Base-by-base conservation (phyloP, 768 basidiomycete genomes). In the Tubosaeta sp. region DNA sequence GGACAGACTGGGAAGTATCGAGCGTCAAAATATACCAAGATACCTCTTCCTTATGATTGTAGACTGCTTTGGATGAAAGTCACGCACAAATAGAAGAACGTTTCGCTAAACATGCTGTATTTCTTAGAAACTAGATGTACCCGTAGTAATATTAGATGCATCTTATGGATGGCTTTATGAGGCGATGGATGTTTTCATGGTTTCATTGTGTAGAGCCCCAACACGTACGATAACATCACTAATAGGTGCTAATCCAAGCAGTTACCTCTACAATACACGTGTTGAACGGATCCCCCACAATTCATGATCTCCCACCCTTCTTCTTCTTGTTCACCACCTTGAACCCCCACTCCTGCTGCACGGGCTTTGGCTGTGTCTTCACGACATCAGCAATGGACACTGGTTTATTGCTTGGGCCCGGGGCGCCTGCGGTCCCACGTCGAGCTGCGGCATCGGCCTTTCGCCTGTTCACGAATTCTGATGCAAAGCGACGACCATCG, bases 281-380 rank as follows among this genome's bases (percentile, higher is more conserved):
- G 35, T 21, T 27, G 41, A 24, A 49, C 34, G 25, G 30, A 29
- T 27, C 40, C 42, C 19, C 22, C 18, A 48, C 46, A 16, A 29
- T 35, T 73, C 65, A 86, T 41, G 81, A 64, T 59, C 80, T 75
- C 25, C 79, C 79, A 14, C 85, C 79, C 71, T 90, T 91, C 81
- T 92, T 96, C 76, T 94, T 96, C 77, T 94, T 94, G 60, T 93
- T 92, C 46, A 94, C 90, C 6, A 94, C 87, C 71, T 93, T 94
- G 76, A 92, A 93, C 7, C 83, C 84, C 88, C 93, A 94, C 64
- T 90, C 88, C 39, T 80, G 76, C 51, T 83, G 83, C 18, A 82
- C 73, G 2, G 79, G 75, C 70, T 90, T 91, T 2, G 91, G 92
- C 55, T 87, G 83, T 10, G 86, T 79, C 70, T 93, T 95, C 52